Conservation (phyloP, 2,329 filamentous ascomycete species). For the Arthroderma uncinatum region DNA sequence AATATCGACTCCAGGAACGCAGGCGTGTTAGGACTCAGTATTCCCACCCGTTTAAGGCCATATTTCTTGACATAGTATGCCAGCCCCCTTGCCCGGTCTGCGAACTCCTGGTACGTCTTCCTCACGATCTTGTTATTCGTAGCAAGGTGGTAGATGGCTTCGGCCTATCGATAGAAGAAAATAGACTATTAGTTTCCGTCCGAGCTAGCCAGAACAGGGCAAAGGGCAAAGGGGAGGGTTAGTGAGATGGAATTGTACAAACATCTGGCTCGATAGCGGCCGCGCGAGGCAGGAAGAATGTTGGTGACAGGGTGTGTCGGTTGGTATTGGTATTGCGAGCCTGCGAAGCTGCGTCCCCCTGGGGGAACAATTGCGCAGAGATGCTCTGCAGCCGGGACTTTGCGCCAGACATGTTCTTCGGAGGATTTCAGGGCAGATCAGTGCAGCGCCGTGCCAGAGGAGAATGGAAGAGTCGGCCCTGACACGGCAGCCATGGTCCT, state of each 20-base stretch:
- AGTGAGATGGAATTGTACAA: slow-evolving; percentile 16
- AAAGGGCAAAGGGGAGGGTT: background rate
- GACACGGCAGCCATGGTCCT: background rate
- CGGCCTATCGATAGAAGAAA: slow-evolving; percentile 38
- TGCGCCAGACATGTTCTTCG: slow-evolving; percentile 20
- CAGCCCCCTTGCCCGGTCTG: slow-evolving; percentile 74
- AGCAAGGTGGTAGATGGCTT: slow-evolving; percentile 77
- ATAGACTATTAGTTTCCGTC: background rate
- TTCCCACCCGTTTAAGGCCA: slow-evolving; percentile 63
- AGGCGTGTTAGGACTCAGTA: slow-evolving; percentile 84
- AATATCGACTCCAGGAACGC: slow-evolving; percentile 87
- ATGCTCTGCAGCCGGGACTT: slow-evolving; percentile 23
- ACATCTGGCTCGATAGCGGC: slow-evolving; percentile 76
- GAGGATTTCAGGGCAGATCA: no score
- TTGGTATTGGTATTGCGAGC: slow-evolving; percentile 32
- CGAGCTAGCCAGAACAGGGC: background rate
- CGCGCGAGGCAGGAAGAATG: slow-evolving; percentile 74
- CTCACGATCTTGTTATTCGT: slow-evolving; percentile 62
- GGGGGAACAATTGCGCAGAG: slow-evolving; percentile 22
- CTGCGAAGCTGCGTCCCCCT: slow-evolving; percentile 19
- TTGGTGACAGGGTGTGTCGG: slow-evolving; percentile 60
- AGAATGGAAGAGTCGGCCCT: background rate
- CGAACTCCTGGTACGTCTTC: slow-evolving; percentile 67
- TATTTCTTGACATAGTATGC: slow-evolving; percentile 77
- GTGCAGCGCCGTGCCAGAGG: no score